Evolutionary conservation across 495 filamentous ascomycete species (phyloP), one percentile per base, ranked within the genome.

Genomic region (Cetradonia linearis): DNA sequence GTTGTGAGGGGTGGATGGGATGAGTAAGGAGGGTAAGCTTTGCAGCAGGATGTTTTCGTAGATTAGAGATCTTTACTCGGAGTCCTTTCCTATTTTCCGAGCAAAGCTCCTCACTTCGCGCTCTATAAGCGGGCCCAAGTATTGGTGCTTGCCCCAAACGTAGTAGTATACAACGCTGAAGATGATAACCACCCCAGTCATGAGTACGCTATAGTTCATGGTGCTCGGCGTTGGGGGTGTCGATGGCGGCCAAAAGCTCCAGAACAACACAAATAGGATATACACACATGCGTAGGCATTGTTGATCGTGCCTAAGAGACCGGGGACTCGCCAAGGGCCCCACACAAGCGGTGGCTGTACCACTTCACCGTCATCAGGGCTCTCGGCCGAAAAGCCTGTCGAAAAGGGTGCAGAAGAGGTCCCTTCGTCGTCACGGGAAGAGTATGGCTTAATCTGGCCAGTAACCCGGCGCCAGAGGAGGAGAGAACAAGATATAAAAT

Each of bases 161-260:
- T 68, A 65, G 61, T 78, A 80, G 63, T 79, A 79, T 0, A 70
- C 49, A 37, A 73, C 68, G 18, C 75, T 73, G 42, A 77, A 74
- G 13, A 66, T 57, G 20, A 78, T 69, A 27, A 74, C 65, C 3
- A 70, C 73, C 38, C 68, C 67, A 27, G 73, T 77, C 66, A 79
- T 73, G 1, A 75, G 68, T 36, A 74, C 68, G 33, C 72, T 71
- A 72, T 76, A 79, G 54, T 81, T 81, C 76, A 79, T 79, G 0
- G 64, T 73, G 50, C 68, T 65, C 8, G 63, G 36, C 20, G 67
- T 72, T 3, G 78, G 72, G n/a, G 73, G 65, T 16, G 74, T 71
- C 1, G 61, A 66, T 18, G 74, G 60, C 0, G 81, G 80, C 64
- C 81, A 83, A 65, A 81, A 81, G 0, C 68, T 69, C 57, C 68